Evolutionary conservation across 2,329 filamentous ascomycete species (phyloP).

Genomic region (Hymenoscyphus fraxineus): DNA sequence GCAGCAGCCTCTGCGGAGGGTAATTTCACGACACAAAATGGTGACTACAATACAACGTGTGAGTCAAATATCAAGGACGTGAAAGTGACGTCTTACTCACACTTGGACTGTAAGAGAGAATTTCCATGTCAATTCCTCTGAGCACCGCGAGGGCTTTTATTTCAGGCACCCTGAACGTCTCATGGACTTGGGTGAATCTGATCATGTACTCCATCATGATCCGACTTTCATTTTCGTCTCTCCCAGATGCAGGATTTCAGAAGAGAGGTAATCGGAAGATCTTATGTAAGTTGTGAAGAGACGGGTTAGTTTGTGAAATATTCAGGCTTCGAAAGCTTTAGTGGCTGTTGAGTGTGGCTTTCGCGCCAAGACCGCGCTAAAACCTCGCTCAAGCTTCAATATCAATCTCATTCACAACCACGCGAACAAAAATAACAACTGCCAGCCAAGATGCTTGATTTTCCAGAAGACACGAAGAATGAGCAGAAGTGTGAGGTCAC

Average conservation of each 20-base stretch:
- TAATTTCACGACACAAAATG: constrained; percentile 76
- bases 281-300: constrained; percentile 1
- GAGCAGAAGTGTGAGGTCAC: constrained; percentile 70
- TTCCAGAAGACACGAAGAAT: constrained; percentile 36
- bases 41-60: constrained; percentile 61
- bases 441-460: constrained; percentile 40
- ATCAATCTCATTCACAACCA: constrained; percentile 4
- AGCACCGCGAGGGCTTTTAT: constrained; percentile 74
- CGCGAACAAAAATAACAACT: neutral
- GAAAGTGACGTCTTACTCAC: constrained; percentile 48
- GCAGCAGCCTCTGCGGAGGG: constrained; percentile 61
- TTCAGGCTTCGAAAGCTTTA: constrained; percentile 1
- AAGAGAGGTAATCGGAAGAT: neutral
- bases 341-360: constrained; percentile 1
- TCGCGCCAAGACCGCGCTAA: constrained; percentile 15
- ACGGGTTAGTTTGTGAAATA: constrained; percentile 5
- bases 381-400: constrained; percentile 2
- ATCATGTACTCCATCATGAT: constrained; percentile 71
- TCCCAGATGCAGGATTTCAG: neutral
- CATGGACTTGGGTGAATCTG: constrained; percentile 83
- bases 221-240: neutral
- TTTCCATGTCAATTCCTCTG: constrained; percentile 61
- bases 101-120: constrained; percentile 70
- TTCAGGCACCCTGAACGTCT: constrained; percentile 85
- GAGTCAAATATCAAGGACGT: constrained; percentile 17